phyloP scores from a whole-genome alignment of 2,329 filamentous ascomycete species.

The Ustulina deusta region DNA sequence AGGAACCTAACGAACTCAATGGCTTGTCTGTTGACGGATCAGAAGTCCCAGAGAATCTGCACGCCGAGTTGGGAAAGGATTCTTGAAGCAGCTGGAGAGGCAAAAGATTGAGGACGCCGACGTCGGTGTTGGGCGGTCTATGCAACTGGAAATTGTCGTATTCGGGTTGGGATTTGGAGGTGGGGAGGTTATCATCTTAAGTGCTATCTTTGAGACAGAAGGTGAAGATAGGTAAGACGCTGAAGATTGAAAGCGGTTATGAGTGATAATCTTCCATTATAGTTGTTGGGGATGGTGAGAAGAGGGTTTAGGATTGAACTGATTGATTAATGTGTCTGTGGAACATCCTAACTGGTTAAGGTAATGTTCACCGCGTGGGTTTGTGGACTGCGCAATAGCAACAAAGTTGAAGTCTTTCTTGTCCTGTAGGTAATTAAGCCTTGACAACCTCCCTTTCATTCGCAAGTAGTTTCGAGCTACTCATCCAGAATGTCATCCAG shows the following conservation, averaged over 20 bases:
- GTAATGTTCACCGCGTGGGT: too few relatives aligned
- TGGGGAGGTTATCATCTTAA: constrained; percentile 3
- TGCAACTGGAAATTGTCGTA: neutral
- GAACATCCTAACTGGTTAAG: too few relatives aligned
- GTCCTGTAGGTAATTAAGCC: too few relatives aligned
- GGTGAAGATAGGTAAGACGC: constrained; percentile 1
- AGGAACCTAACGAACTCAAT: neutral
- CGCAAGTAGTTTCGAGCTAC: too few relatives aligned
- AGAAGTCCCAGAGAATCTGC: constrained; percentile 3
- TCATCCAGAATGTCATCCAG: too few relatives aligned
- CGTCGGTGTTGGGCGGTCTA: neutral
- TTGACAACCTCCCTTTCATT: too few relatives aligned
- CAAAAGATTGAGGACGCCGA: constrained; percentile 15
- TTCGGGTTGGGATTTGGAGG: neutral
- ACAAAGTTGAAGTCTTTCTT: too few relatives aligned
- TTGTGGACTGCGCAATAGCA: too few relatives aligned
- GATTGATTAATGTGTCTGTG: too few relatives aligned
- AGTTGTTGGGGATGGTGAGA: too few relatives aligned
- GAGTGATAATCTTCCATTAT: neutral
- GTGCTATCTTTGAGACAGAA: constrained; percentile 8
- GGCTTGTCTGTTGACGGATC: constrained; percentile 15
- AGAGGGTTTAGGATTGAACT: too few relatives aligned
- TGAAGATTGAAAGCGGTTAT: neutral
- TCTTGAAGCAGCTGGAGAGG: constrained; percentile 17
- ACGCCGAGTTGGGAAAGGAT: constrained; percentile 17